Evolutionary conservation across 225 moss, liverwort and hornwort species (phyloP), one percentile per base, ranked within the genome.

Genomic region (Bryoerythrophyllum caledonicum): DNA sequence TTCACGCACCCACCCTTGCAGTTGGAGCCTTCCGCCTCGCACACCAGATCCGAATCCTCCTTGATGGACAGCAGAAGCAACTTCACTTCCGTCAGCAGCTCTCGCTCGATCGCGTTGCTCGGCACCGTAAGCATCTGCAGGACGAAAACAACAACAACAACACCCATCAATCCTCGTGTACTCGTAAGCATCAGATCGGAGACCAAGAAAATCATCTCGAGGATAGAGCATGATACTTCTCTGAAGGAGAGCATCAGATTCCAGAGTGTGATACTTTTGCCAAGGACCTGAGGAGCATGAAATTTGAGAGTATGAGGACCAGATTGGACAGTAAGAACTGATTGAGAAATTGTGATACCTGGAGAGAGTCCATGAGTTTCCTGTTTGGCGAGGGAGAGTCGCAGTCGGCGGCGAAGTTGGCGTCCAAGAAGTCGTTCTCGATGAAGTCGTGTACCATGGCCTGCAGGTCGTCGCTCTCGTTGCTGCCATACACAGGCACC

Each of bases 391-490:
- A 48, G 49, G 87, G 79, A 37, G 73, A 77, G 56, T 93, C 95
- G 80, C 84, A 87, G 34, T 96, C 91, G 10, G 68, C 80, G 1
- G 19, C 48, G 48, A 49, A 49, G 48, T 7, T 19, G 53, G 67
- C 86, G 19, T 91, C 91, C 71, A 83, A 76, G 8, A 89, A 79
- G 52, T 90, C 95, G 48, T 93, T 91, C 81, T 95, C 95, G 67
- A 93, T 88, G 76, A 91, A 95, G 57, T 95, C 93, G 41, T 84
- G 85, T 62, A 95, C 93, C 95, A 95, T 91, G 32, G 93, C 93
- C 62, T 88, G 91, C 30, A 96, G 89, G 81, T 96, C 93, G 58
- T 96, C 95, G 60, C 95, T 96, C 62, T 91, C 91, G 44, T 70
- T 93, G 74, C 95, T 93, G 26, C 93, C 88, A 20, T 87, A 81